Percentiles rank a stretch among this genome's conserved stretches.
Evolutionary conservation across 73 alveolate genomes (phyloP).

Genomic region (Paramecium biaurelia): DNA sequence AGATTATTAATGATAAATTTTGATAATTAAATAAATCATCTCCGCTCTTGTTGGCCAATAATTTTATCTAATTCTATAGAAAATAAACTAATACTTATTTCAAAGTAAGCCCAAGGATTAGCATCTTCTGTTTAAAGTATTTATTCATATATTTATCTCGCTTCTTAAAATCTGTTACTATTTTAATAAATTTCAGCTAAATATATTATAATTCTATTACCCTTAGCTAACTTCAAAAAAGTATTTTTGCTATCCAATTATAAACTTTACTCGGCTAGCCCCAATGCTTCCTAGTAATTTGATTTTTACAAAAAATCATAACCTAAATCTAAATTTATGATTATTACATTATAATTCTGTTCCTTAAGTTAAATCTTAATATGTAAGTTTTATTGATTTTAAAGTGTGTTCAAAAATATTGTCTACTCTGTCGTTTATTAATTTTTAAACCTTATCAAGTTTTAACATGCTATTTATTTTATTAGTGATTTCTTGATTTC

Average conservation of each 20-base stretch:
- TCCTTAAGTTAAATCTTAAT: not conserved
- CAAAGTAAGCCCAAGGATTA: not conserved
- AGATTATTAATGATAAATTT: not conserved
- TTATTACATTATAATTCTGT: not conserved
- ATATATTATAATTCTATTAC: not conserved
- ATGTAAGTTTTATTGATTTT: not conserved
- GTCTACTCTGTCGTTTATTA: not conserved
- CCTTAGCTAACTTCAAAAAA: not conserved
- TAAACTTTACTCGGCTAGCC: not conserved
- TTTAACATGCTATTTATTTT: not conserved
- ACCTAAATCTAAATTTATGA: not conserved
- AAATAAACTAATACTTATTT: not conserved
- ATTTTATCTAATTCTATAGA: not conserved
- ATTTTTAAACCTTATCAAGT: not conserved
- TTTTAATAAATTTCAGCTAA: not conserved
- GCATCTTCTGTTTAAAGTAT: not conserved
- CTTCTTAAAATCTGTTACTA: not conserved
- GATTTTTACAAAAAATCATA: not conserved
- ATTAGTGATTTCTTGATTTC: not conserved
- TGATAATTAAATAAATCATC: not conserved
- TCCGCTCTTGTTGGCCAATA: not conserved
- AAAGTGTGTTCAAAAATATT: not conserved
- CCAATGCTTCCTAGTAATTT: not conserved
- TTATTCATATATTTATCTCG: not conserved
- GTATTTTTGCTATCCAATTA: not conserved